Evolutionary conservation across 2,329 filamentous ascomycete species (phyloP), one percentile per base, ranked within the genome.

Genomic region (Cladosporium colombiae): DNA sequence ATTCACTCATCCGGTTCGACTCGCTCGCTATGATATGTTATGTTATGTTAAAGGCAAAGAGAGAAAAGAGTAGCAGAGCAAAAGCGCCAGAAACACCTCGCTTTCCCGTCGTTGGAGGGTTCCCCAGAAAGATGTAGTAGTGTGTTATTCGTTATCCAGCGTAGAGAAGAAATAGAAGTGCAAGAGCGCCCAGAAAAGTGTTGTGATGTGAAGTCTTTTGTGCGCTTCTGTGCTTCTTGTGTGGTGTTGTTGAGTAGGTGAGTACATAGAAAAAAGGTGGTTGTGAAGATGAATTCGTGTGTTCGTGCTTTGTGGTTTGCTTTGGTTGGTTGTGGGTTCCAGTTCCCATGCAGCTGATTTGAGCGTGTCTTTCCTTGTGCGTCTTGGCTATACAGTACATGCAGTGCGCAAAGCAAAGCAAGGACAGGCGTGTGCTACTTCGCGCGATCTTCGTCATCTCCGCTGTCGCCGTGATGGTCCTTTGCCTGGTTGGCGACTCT

Each of bases 141-240:
- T 50, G 37, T 50, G 46, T 59, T 40, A 25, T 25, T 59, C 56
- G 56, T 56, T 59, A 59, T 59, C 56, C 56, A 44, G 56, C 56
- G 56, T 59, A 31, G 25, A 59, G 33, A 35, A 46, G 29, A 31
- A 31, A 31, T 25, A 29, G 27, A 14, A 57, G 27, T 23, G 23
- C 21, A 27, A 53, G 23, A 53, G 23, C 14, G 8, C 16, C 50
- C 16, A 31, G 50, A 31, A 55, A 33, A 14, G 31, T 13, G 11
- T 31, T 31, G 31, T 33, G 25, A 11, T n/a, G 6, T 31, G 31
- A 31, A 21, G 52, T 55, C 27, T 29, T 29, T 31, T n/a, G 46
- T 29, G 21, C 23, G 31, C 29, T 40, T 40, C 40, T 56, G 33
- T n/a, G 6, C 33, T 23, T 35, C 31, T 40, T 57, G 55, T 18